A percentile compares a stretch with the other conserved stretches of the same genome.
phyloP scores from a whole-genome alignment of 768 basidiomycete genomes.

The Leucogyrophana mollusca region DNA sequence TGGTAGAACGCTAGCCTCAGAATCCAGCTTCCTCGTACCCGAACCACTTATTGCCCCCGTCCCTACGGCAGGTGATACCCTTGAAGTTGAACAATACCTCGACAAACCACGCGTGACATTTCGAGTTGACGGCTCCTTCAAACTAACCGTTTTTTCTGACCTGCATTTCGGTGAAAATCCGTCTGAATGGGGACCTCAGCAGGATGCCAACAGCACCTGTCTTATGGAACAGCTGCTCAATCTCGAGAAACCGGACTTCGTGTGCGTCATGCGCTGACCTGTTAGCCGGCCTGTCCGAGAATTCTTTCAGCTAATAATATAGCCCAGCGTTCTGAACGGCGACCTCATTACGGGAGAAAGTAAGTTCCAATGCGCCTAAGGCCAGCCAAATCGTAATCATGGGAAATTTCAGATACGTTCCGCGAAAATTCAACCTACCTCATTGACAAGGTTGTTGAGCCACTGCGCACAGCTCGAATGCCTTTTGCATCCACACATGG shows the following conservation, averaged over 20 bases:
- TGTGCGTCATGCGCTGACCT: conserved; percentile 39
- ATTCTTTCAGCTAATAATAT: not conserved
- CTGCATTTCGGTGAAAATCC: conserved; percentile 77
- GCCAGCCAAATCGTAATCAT: not conserved
- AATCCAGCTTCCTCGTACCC: no score
- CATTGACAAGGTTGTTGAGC: conserved; percentile 62
- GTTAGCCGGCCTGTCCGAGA: not conserved
- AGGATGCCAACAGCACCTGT: conserved; percentile 60
- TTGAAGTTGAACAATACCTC: conserved; percentile 38
- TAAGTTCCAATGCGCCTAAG: conserved; percentile 20
- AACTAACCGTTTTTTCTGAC: conserved; percentile 72
- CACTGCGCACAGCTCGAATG: conserved; percentile 53
- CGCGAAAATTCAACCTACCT: conserved; percentile 64
- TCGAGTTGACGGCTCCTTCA: conserved; percentile 59
- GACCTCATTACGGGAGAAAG: conserved; percentile 76
- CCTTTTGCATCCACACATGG: conserved; percentile 73
- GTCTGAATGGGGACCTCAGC: conserved; percentile 69
- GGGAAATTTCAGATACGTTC: conserved; percentile 49
- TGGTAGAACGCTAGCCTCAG: no score
- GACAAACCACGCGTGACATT: conserved; percentile 55
- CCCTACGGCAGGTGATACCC: no score
- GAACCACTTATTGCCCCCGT: no score
- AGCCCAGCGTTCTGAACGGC: conserved; percentile 64
- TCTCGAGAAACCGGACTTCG: conserved; percentile 66
- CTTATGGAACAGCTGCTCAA: conserved; percentile 57